Evolutionary conservation across 2,329 filamentous ascomycete genomes (phyloP), one percentile per base, ranked within the genome.

Genomic region (Penicillium sp.): DNA sequence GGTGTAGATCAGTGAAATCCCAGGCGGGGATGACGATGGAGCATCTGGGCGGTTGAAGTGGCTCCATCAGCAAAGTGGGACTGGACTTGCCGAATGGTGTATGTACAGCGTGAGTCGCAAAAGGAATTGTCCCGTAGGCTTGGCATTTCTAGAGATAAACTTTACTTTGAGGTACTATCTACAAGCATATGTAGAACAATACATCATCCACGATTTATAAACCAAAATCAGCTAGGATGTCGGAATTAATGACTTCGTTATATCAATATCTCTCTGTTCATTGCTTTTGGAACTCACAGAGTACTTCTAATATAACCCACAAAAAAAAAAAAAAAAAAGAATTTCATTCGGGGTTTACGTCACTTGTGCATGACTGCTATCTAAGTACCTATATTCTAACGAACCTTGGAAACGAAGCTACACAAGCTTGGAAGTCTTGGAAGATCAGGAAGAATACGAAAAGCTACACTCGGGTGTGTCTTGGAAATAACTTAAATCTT

Each of bases 41-140:
- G 52, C 51, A 48, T 56, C 52, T 48, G 37, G 52, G 29, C 33
- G 43, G 24, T 29, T 26, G 46, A 7, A 19, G 13, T 19, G 26
- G 19, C 50, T 57, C 57, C 57, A 62, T 60, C 29, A 37, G 31
- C 46, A 44, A 55, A 54, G 48, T 31, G 50, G 24, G 47, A 49
- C 29, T 46, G 42, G 22, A 42, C 24, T 39, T 50, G 24, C 22
- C 44, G 51, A n/a, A 33, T 44, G n/a, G 50, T 39, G 45, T 19
- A 14, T 42, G 19, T 22, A 22, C 35, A 37, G 16, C 13, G 42
- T 42, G 29, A 57, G 33, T 44, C 22, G 35, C 16, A 26, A 42
- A 42, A 49, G 37, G 29, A 52, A 29, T 19, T 26, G 8, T 45
- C 49, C 54, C 47, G 37, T 39, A 61, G 59, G 54, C 59, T 62